A percentile compares a stretch with the other conserved stretches of the same genome.
These are phyloP conservation scores for Suillus cothurnatus DNA, from an alignment of 768 basidiomycete species.

Conservation along the genomic window DNA sequence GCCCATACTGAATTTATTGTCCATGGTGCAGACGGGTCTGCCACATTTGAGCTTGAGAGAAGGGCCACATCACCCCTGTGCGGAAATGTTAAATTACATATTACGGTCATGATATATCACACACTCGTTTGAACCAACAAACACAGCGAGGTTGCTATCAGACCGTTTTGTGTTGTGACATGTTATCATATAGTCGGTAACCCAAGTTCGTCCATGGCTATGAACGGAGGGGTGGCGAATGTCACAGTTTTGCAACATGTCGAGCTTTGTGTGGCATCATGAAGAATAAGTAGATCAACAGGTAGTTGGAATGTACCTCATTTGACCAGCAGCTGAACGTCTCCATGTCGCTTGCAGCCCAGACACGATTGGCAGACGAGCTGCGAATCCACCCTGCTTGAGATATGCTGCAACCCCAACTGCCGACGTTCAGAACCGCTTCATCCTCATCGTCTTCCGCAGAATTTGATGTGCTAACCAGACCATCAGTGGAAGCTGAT, in stretches of 20 bases:
- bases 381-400: conserved; percentile 69
- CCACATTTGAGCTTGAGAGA: conserved; percentile 46
- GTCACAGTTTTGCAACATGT: conserved; percentile 55
- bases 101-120: conserved; percentile 15
- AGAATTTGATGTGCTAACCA: conserved; percentile 71
- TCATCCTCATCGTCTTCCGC: conserved; percentile 88
- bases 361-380: conserved; percentile 47
- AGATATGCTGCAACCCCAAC: conserved; percentile 81
- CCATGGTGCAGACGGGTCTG: conserved; percentile 46
- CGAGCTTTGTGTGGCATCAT: conserved; percentile 55
- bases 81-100: conserved; percentile 7
- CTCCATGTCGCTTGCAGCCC: conserved; percentile 96
- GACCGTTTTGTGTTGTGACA: conserved; percentile 37
- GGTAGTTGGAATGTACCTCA: conserved; percentile 47
- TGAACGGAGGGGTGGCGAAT: conserved; percentile 69
- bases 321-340: conserved; percentile 83
- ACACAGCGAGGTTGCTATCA: conserved; percentile 47
- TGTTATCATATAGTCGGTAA: conserved; percentile 76
- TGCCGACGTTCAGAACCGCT: conserved; percentile 76
- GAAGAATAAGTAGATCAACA: conserved; percentile 1
- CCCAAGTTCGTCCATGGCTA: conserved; percentile 59
- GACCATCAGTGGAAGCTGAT: conserved; percentile 85
- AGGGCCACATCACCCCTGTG: conserved; percentile 61
- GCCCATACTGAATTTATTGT: conserved; percentile 53
- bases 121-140: conserved; percentile 77